These are phyloP conservation scores for Phytophthora syringae DNA, from an alignment of 352 stramenopile genomes.

Conservation along the genomic window DNA sequence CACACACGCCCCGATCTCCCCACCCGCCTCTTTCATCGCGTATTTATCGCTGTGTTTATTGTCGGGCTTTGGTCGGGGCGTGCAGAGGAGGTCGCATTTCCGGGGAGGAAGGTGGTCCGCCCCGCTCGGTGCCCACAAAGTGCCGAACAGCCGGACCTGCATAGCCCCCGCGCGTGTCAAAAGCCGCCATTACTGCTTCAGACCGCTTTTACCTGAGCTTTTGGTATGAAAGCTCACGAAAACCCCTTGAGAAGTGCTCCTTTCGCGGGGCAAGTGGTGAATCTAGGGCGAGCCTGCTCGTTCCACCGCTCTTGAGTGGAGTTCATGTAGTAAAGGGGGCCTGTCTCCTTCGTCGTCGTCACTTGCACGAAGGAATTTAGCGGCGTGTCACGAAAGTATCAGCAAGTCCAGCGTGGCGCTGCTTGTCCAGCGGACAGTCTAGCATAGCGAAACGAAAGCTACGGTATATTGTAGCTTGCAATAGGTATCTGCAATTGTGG, in stretches of 20 bases:
- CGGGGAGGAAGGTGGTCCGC: conserved; percentile 24
- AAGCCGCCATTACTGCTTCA: conserved; percentile 39
- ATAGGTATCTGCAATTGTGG: neutral
- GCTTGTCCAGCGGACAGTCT: neutral
- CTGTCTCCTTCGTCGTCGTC: conserved; percentile 8
- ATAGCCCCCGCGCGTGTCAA: conserved; percentile 34
- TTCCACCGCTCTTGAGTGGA: conserved; percentile 26
- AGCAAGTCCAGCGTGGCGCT: conserved; percentile 28
- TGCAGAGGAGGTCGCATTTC: conserved; percentile 24
- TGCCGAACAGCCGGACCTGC: conserved; percentile 20
- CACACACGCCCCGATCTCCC: conserved; percentile 35
- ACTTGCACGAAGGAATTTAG: neutral
- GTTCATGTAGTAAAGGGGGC: conserved; percentile 10
- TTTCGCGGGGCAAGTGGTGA: neutral
- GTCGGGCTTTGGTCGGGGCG: conserved; percentile 6
- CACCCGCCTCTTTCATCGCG: conserved; percentile 26
- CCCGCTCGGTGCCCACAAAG: conserved; percentile 20
- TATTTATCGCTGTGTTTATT: conserved; percentile 29
- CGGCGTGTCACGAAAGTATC: conserved; percentile 17
- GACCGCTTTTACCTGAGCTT: conserved; percentile 35
- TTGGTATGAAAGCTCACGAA: conserved; percentile 22
- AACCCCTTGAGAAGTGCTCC: neutral
- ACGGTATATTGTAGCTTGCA: neutral
- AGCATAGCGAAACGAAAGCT: conserved; percentile 19
- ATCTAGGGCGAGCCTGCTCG: conserved; percentile 12